Conservation (phyloP, 495 filamentous ascomycete genomes). For the Aspergillus taichungensis region DNA sequence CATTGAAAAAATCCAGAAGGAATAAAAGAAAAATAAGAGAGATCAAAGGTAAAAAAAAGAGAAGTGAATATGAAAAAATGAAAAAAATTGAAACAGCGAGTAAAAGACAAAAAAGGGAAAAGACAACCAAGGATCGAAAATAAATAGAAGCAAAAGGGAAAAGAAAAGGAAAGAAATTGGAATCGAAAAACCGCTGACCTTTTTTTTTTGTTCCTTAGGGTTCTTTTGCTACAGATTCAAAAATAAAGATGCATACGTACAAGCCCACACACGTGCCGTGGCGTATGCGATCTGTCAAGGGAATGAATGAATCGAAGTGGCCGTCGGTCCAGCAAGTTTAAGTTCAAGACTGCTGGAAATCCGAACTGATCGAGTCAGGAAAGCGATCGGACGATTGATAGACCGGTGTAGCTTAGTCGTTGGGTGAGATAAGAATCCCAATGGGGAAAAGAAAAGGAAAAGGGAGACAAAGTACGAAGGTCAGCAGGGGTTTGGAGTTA, state of each 20-base stretch:
- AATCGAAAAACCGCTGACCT: conserved; percentile 1
- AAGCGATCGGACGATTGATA: not conserved
- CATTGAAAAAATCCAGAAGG: not conserved
- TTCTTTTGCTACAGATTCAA: not conserved
- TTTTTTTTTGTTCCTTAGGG: not conserved
- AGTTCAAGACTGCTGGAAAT: too few species aligned
- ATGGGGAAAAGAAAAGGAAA: not conserved
- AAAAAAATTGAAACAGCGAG: conserved; percentile 4
- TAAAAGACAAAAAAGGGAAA: conserved; percentile 4
- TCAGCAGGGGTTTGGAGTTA: conserved; percentile 1
- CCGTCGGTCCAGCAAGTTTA: too few species aligned
- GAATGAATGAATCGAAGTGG: too few species aligned
- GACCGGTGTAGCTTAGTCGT: not conserved
- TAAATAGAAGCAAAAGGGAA: conserved; percentile 1
- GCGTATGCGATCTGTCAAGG: not conserved
- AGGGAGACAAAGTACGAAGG: conserved; percentile 3
- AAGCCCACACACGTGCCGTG: conserved; percentile 4
- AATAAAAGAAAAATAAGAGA: conserved; percentile 2
- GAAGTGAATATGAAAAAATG: conserved; percentile 7
- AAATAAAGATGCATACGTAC: conserved; percentile 2
- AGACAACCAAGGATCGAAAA: conserved; percentile 6
- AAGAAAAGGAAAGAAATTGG: conserved; percentile 1
- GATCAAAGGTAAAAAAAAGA: conserved; percentile 2
- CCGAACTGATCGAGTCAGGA: not conserved
- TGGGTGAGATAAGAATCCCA: not conserved